phyloP scores from a whole-genome alignment of 1,284 basidiomycete species.

The Somion occarium region DNA sequence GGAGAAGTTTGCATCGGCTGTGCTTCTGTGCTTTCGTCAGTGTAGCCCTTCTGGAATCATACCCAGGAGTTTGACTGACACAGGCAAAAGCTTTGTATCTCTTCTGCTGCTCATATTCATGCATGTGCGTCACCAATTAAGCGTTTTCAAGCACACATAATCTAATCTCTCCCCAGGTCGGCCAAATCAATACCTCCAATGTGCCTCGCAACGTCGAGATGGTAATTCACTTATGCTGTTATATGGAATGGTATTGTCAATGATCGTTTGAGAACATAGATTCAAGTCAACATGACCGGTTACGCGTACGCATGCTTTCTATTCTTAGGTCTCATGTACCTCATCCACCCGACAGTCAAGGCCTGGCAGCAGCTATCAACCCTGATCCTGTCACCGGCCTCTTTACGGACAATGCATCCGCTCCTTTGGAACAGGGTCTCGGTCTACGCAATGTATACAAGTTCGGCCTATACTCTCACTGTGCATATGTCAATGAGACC shows the following conservation, averaged over 20 bases:
- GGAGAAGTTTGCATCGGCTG: conserved; percentile 69
- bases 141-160: conserved; percentile 15
- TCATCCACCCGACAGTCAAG: conserved; percentile 34
- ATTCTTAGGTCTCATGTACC: conserved; percentile 7
- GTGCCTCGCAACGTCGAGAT: conserved; percentile 69
- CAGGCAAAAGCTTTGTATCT: conserved; percentile 47
- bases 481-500: conserved; percentile 58
- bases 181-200: conserved; percentile 72
- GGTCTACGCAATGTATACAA: conserved; percentile 70
- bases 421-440: conserved; percentile 48
- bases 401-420: conserved; percentile 63
- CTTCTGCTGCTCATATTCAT: conserved; percentile 72
- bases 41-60: conserved; percentile 15
- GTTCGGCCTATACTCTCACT: conserved; percentile 76
- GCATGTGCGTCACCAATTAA: conserved; percentile 47
- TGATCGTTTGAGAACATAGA: conserved; percentile 37
- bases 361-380: conserved; percentile 43
- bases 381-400: conserved; percentile 55
- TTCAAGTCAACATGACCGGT: conserved; percentile 60
- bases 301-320: conserved; percentile 51
- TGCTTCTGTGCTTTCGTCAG: conserved; percentile 66
- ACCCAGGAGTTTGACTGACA: conserved; percentile 15
- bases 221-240: conserved; percentile 37
- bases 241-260: conserved; percentile 14
- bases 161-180: conserved; percentile 51